phyloP scores from a whole-genome alignment of 805 yeast genomes.

The Candida tammaniensis region DNA sequence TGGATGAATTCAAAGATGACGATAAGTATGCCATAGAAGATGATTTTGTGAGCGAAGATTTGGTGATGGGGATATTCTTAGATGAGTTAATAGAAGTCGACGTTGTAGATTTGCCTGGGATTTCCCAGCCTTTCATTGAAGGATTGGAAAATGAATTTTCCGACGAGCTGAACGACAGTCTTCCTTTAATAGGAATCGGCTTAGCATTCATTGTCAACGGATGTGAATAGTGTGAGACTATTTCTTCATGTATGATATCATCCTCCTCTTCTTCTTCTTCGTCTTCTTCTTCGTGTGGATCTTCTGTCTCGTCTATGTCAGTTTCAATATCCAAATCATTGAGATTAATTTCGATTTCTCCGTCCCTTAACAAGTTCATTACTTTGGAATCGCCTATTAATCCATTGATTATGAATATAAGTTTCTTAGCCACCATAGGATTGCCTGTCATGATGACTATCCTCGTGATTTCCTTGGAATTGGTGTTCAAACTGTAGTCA shows the following conservation, averaged over 20 bases:
- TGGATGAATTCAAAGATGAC: slow-evolving; percentile 38
- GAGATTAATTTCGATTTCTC: neutral
- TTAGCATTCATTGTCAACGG: neutral
- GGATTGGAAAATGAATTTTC: slow-evolving; percentile 27
- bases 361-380: slow-evolving; percentile 3
- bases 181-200: slow-evolving; percentile 16
- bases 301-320: slow-evolving; percentile 3
- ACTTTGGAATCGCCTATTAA: slow-evolving; percentile 39
- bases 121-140: slow-evolving; percentile 47
- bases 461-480: slow-evolving; percentile 37
- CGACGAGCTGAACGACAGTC: slow-evolving; percentile 17
- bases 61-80: slow-evolving; percentile 11
- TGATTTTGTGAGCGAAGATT: slow-evolving; percentile 35
- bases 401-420: slow-evolving; percentile 52
- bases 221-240: neutral
- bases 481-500: slow-evolving; percentile 17
- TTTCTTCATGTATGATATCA: neutral
- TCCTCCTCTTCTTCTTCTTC: slow-evolving; percentile 5
- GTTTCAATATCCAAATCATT: slow-evolving; percentile 10
- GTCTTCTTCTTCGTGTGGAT: slow-evolving; percentile 3
- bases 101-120: slow-evolving; percentile 36
- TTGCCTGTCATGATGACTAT: slow-evolving; percentile 58
- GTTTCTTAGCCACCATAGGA: slow-evolving; percentile 57
- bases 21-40: slow-evolving; percentile 40
- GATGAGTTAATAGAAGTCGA: slow-evolving; percentile 10